A percentile compares a stretch with the other conserved stretches of the same genome.
Conservation (phyloP, 768 basidiomycete species). For the Baorangia bicolor region DNA sequence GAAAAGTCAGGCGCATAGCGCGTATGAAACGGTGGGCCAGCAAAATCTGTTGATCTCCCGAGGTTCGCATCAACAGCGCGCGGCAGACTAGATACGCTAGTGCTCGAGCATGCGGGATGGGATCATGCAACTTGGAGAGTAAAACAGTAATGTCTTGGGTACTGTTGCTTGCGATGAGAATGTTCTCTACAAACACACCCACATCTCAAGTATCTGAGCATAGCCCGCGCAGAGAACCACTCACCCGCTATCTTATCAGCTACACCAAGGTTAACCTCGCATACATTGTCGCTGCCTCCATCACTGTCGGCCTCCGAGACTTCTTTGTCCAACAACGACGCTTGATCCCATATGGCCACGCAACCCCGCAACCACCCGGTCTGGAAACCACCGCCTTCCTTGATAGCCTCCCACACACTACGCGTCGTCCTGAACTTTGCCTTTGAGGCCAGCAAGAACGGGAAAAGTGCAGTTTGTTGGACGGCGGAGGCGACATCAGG, state of each 20-base stretch:
- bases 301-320: slow-evolving; percentile 32
- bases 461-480: slow-evolving; percentile 62
- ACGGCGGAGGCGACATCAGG: slow-evolving; percentile 33
- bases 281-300: slow-evolving; percentile 44
- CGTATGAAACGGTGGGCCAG: slow-evolving; percentile 49
- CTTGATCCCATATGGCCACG: slow-evolving; percentile 38
- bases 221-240: background rate
- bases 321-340: slow-evolving; percentile 28
- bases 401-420: slow-evolving; percentile 70
- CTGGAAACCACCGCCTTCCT: slow-evolving; percentile 32
- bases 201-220: background rate
- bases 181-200: slow-evolving; percentile 50
- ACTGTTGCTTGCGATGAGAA: slow-evolving; percentile 50
- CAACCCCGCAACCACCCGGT: slow-evolving; percentile 55
- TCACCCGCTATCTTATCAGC: slow-evolving; percentile 66
- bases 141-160: slow-evolving; percentile 46
- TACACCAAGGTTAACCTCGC: slow-evolving; percentile 50
- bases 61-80: slow-evolving; percentile 53
- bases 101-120: slow-evolving; percentile 50
- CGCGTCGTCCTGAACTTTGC: slow-evolving; percentile 63
- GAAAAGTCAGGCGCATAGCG: slow-evolving; percentile 43
- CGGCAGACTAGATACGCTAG: slow-evolving; percentile 64
- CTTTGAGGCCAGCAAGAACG: slow-evolving; percentile 73
- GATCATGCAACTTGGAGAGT: slow-evolving; percentile 48
- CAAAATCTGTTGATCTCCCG: slow-evolving; percentile 58